These are phyloP conservation scores for Echinosophora koreensis DNA, from an alignment of 306 rosid genomes.

Conservation along the genomic window DNA sequence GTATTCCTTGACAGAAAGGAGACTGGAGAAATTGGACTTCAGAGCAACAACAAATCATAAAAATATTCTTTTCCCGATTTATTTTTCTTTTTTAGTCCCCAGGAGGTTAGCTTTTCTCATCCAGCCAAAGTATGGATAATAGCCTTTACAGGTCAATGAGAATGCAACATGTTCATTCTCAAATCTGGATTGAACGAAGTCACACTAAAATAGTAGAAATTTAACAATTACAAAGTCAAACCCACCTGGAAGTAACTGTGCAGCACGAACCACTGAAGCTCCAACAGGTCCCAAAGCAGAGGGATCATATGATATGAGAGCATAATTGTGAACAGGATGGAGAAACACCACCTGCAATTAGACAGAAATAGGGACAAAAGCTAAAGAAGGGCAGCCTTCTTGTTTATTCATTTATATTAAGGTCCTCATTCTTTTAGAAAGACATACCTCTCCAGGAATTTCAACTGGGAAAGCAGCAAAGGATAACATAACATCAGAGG, in stretches of 20 bases:
- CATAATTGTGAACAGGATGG: conserved; percentile 96
- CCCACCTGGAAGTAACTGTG: conserved; percentile 90
- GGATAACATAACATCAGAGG: conserved; percentile 90
- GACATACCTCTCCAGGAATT: conserved; percentile 92
- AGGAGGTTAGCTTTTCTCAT: conserved; percentile 20
- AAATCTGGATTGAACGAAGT: neutral
- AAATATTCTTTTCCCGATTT: neutral
- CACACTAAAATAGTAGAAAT: conserved; percentile 18
- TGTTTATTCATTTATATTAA: conserved; percentile 36
- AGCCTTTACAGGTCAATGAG: neutral
- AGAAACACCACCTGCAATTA: conserved; percentile 87
- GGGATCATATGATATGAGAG: conserved; percentile 92
- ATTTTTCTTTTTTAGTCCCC: neutral
- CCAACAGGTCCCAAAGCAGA: conserved; percentile 91
- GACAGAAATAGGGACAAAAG: conserved; percentile 31
- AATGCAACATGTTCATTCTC: conserved; percentile 18
- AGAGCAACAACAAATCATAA: conserved; percentile 18
- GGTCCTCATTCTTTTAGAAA: conserved; percentile 36
- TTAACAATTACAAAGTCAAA: conserved; percentile 22
- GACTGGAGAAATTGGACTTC: conserved; percentile 25
- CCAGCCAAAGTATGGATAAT: conserved; percentile 26
- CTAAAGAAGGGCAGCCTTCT: neutral
- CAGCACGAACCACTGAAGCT: conserved; percentile 81
- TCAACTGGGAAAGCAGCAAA: conserved; percentile 97
- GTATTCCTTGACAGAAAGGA: conserved; percentile 34